Evolutionary conservation across 306 rosid genomes (phyloP).

Genomic region (Macrotyloma uniflorum): DNA sequence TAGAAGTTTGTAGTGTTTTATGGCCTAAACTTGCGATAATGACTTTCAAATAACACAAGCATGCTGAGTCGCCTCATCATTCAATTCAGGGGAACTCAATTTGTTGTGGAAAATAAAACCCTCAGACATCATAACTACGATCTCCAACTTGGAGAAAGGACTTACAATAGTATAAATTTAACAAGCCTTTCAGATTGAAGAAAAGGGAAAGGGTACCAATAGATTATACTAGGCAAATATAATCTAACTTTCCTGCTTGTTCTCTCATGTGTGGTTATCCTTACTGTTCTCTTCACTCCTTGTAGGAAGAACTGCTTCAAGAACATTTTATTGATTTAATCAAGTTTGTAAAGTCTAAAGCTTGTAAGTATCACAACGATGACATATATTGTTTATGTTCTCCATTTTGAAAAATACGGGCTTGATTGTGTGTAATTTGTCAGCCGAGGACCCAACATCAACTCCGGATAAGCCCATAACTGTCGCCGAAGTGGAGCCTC

Average conservation of each 20-base stretch:
- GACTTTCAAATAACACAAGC: background rate
- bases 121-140: background rate
- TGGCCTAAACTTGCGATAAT: conserved; percentile 8
- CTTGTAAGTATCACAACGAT: conserved; percentile 65
- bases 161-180: background rate
- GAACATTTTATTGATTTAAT: conserved; percentile 82
- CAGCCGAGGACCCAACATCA: conserved; percentile 86
- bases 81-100: conserved; percentile 7
- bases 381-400: conserved; percentile 11
- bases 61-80: background rate
- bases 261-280: conserved; percentile 27
- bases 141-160: conserved; percentile 1
- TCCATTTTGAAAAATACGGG: conserved; percentile 4
- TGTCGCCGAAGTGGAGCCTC: conserved; percentile 83
- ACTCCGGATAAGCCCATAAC: conserved; percentile 71
- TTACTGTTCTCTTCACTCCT: conserved; percentile 33
- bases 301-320: conserved; percentile 95
- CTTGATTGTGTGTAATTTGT: conserved; percentile 34
- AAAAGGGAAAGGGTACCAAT: background rate
- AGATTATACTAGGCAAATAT: background rate
- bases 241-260: background rate
- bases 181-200: background rate
- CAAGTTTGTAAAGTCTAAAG: conserved; percentile 90
- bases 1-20: conserved; percentile 10
- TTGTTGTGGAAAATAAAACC: background rate